Conservation (phyloP, 106 monocot species). For the Ottelia alismoides region DNA sequence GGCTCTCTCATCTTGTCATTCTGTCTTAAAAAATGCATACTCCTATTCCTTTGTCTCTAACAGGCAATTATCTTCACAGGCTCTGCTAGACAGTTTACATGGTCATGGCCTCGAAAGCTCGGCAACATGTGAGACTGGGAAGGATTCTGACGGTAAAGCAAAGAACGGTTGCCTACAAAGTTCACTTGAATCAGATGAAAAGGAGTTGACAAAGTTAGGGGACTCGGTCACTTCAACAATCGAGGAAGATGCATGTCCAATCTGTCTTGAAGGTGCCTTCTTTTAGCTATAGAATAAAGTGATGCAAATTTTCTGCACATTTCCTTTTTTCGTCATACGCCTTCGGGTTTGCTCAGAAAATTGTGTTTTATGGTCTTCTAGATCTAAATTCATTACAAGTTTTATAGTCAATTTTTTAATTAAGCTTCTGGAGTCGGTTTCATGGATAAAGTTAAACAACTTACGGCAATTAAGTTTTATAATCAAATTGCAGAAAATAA, state of each 20-base stretch:
- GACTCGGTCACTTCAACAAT: neutral
- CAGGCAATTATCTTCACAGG: neutral
- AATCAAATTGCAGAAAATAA: too few relatives aligned
- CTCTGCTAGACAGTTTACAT: neutral
- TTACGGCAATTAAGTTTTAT: too few relatives aligned
- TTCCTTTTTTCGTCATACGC: too few relatives aligned
- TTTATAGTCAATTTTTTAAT: too few relatives aligned
- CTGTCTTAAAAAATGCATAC: neutral
- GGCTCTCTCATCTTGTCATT: neutral
- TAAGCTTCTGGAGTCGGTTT: too few relatives aligned
- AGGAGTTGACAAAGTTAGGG: neutral
- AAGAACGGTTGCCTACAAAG: neutral
- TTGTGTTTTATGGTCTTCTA: too few relatives aligned
- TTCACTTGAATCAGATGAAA: neutral
- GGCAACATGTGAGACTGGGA: neutral
- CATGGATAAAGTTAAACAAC: too few relatives aligned
- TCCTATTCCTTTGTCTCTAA: neutral
- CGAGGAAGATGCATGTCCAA: constrained; percentile 11
- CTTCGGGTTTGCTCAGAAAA: too few relatives aligned
- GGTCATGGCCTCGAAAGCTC: neutral
- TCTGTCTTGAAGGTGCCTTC: constrained; percentile 20
- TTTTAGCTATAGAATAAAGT: too few relatives aligned
- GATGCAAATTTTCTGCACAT: too few relatives aligned
- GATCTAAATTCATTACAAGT: too few relatives aligned
- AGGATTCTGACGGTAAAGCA: neutral